Evolutionary conservation across 2,329 filamentous ascomycete species (phyloP), one percentile per base, ranked within the genome.

Genomic region (Nemania serpens): DNA sequence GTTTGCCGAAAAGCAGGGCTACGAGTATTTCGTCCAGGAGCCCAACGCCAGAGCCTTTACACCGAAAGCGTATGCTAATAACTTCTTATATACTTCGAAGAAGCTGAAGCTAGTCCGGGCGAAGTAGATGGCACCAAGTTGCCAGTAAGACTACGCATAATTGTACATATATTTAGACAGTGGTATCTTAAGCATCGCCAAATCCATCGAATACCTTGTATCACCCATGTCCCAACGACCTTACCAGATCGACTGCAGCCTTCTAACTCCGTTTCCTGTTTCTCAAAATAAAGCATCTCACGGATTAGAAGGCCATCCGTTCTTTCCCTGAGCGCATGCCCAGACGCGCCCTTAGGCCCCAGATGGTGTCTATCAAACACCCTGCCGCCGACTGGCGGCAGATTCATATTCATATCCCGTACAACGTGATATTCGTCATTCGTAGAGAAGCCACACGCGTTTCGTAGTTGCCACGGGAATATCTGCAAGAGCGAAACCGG

Each of bases 21-120:
- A 99, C 75, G 94, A 99, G 76, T 99, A 97, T 79, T 98, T 95
- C 76, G 93, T 99, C 22, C 95, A 98, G 82, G 95, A 98, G 80
- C 94, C 95, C 37, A 96, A 97, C 73, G 86, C 87, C 78, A 88
- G 95, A 74, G 90, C 89, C 73, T 89, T 97, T 71, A 81, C 87
- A 15, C 91, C 93, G 63, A 99, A 99, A 86, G 90, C 91, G 11
- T 99, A 99, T 76, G 94, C 95, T 63, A 96, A 96, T 79, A 97
- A 98, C 81, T 99, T 98, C 78, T 75, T 93, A 66, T 93, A 96
- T 81, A 88, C 88, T 64, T 81, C 90, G 12, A 89, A 86, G 78
- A 95, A 94, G 85, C 81, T 98, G 75, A 98, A 97, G 84, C 86
- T 89, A 72, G 86, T 93, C 75, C 85, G 89, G 72, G 91, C 91